phyloP scores from a whole-genome alignment of 148 eudicot species.

The Vaccinium darrowii region DNA sequence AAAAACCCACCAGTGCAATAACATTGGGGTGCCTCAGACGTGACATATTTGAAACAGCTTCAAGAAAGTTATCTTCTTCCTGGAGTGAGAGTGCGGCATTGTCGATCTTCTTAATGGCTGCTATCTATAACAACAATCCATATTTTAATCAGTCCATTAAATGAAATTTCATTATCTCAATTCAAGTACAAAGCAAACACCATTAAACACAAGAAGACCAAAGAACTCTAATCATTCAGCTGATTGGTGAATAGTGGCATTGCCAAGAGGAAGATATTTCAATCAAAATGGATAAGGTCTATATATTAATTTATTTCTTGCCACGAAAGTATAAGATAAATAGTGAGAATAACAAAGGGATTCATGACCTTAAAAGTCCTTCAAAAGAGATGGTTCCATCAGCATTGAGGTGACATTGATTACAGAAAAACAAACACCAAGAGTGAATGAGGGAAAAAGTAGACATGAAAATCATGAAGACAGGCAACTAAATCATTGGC shows the following conservation, averaged over 20 bases:
- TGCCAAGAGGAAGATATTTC: neutral
- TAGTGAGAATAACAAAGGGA: neutral
- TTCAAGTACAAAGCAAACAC: neutral
- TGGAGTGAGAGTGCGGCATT: conserved; percentile 87
- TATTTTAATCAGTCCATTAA: neutral
- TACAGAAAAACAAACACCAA: neutral
- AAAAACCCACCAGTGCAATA: conserved; percentile 76
- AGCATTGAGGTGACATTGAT: conserved; percentile 12
- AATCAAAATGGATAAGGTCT: conserved; percentile 8
- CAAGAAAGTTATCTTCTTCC: conserved; percentile 95
- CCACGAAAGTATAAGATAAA: neutral
- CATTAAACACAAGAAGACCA: neutral
- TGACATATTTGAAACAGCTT: conserved; percentile 95
- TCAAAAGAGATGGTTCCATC: conserved; percentile 9
- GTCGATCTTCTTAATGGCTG: conserved; percentile 91
- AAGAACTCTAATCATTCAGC: neutral
- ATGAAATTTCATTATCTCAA: neutral
- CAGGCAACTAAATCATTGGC: neutral
- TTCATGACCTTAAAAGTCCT: neutral
- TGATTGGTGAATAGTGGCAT: neutral
- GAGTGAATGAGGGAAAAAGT: neutral
- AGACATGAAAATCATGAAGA: neutral
- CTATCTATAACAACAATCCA: conserved; percentile 41
- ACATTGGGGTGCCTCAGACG: conserved; percentile 91
- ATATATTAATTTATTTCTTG: neutral